These are phyloP conservation scores for Sordaria brevicollis DNA, from an alignment of 495 filamentous ascomycete genomes.

Conservation along the genomic window DNA sequence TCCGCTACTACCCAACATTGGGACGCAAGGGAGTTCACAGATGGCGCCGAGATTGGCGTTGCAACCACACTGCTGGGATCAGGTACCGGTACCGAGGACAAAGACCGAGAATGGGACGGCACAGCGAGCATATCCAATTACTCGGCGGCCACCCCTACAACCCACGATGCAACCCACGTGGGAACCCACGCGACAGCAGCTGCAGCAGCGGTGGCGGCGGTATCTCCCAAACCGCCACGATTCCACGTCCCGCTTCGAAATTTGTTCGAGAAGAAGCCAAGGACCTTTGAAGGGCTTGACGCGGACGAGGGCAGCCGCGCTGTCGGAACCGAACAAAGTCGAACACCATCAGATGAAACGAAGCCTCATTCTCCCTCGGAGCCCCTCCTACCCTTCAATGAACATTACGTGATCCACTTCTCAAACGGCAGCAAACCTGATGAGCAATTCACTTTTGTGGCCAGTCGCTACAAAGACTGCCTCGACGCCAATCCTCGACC, in stretches of 20 bases:
- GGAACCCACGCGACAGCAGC: not conserved
- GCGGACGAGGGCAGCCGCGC: not conserved
- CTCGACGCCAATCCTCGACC: not conserved
- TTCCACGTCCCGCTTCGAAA: not conserved
- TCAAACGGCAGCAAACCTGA: conserved; percentile 17
- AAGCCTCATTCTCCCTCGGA: conserved; percentile 17
- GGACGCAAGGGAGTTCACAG: not conserved
- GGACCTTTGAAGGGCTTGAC: not conserved
- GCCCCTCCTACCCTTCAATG: conserved; percentile 28
- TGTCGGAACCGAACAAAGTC: not conserved
- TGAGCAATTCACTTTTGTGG: conserved; percentile 17
- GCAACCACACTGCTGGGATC: not conserved
- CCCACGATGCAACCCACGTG: not conserved
- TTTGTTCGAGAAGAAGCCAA: not conserved
- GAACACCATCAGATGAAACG: not conserved
- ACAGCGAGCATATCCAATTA: not conserved
- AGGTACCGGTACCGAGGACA: not conserved
- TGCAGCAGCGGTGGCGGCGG: no score
- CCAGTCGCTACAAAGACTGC: conserved; percentile 4
- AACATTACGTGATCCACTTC: conserved; percentile 34
- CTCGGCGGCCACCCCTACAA: not conserved
- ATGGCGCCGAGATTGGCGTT: not conserved
- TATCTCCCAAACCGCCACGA: not conserved
- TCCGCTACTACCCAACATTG: not conserved
- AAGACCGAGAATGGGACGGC: not conserved